Evolutionary conservation across 164 flowering plant species (phyloP).

Genomic region (Nymphaea colorata): DNA sequence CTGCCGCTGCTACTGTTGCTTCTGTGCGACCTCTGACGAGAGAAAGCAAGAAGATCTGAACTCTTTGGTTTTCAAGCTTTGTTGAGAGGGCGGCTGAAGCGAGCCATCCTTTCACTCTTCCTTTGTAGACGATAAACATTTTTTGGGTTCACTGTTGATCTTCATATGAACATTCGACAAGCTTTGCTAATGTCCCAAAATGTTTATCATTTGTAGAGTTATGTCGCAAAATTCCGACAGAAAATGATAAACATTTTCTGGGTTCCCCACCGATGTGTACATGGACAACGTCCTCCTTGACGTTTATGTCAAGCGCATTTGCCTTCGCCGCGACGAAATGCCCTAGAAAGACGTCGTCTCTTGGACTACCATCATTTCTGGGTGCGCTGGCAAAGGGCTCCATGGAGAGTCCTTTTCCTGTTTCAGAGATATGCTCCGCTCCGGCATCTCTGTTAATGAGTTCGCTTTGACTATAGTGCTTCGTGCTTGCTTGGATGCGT

Average conservation of each 20-base stretch:
- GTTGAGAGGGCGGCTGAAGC: not conserved
- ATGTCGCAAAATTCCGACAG: not conserved
- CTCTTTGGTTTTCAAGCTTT: not conserved
- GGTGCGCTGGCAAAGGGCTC: conserved; percentile 3
- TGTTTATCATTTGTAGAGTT: no score
- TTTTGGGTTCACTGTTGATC: not conserved
- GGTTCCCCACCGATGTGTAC: conserved; percentile 6
- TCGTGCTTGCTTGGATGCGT: conserved; percentile 13
- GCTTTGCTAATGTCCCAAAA: no score
- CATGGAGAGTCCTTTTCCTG: conserved; percentile 2
- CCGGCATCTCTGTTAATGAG: conserved; percentile 9
- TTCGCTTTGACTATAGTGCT: conserved; percentile 10
- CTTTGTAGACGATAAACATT: no score
- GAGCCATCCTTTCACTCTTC: not conserved
- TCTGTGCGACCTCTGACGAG: not conserved
- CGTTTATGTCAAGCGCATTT: conserved; percentile 5
- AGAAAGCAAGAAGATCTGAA: not conserved
- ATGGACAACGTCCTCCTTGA: conserved; percentile 5
- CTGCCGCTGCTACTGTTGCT: not conserved
- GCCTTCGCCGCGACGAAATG: conserved; percentile 6
- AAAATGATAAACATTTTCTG: not conserved
- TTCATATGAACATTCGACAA: no score
- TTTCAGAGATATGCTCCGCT: conserved; percentile 8
- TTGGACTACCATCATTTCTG: conserved; percentile 12
- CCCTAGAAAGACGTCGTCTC: conserved; percentile 11